phyloP scores from a whole-genome alignment of 164 flowering plant species.

The Euptelea pleiosperma region DNA sequence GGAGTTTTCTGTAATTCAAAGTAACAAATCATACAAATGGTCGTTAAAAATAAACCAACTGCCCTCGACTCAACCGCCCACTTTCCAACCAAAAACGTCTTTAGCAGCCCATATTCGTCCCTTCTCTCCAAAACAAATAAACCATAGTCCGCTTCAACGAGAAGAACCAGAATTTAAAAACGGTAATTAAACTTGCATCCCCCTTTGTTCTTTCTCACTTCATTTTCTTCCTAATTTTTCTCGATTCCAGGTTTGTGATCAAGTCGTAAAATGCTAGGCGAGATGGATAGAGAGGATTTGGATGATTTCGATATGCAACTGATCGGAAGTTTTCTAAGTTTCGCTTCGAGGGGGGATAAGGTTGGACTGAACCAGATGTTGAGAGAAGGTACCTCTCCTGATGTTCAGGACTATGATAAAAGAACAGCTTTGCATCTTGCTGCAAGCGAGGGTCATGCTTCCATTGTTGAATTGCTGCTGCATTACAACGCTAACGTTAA shows the following conservation, averaged over 20 bases:
- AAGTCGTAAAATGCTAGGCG: conserved; percentile 2
- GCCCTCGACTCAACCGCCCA: conserved; percentile 8
- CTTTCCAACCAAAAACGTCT: conserved; percentile 5
- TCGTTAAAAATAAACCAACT: conserved; percentile 8
- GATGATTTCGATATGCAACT: conserved; percentile 48
- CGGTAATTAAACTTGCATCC: neutral
- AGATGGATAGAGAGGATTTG: conserved; percentile 7
- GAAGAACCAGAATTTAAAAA: neutral
- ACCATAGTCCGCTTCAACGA: neutral
- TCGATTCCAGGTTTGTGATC: neutral
- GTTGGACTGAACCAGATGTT: conserved; percentile 59
- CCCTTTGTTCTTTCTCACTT: neutral
- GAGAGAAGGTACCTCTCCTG: conserved; percentile 41
- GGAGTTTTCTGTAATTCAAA: no score
- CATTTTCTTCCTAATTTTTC: neutral
- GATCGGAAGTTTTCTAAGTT: conserved; percentile 60
- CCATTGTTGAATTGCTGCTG: conserved; percentile 55
- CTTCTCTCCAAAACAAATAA: neutral
- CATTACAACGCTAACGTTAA: conserved; percentile 50
- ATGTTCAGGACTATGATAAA: conserved; percentile 56
- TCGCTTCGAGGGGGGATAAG: conserved; percentile 57
- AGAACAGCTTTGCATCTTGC: conserved; percentile 67
- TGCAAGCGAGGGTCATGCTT: conserved; percentile 65
- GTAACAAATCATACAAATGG: neutral
- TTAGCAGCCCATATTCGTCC: no score